Conservation (phyloP, 2,329 filamentous ascomycete species). For the Trichothecium roseum region DNA sequence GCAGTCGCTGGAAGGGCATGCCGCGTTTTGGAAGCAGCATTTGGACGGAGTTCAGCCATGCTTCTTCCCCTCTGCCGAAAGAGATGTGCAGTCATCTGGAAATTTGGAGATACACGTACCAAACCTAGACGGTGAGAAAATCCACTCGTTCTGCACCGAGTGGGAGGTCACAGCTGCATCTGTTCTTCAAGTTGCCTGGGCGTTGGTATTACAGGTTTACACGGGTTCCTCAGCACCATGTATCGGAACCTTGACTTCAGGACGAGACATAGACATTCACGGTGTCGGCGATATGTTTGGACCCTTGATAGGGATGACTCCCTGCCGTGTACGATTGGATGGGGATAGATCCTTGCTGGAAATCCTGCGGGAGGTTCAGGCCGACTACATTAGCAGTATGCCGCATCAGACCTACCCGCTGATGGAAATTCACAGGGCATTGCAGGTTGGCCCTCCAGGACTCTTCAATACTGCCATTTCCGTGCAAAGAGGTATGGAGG, state of each 20-base stretch:
- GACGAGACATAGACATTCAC: constrained; percentile 6
- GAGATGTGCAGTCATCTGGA: background rate
- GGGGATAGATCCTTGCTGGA: background rate
- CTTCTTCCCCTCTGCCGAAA: background rate
- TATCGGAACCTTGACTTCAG: constrained; percentile 7
- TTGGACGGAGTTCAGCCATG: background rate
- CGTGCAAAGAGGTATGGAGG: background rate
- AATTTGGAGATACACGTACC: background rate
- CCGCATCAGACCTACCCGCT: constrained; percentile 6
- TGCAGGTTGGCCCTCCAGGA: constrained; percentile 1
- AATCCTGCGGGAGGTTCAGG: background rate
- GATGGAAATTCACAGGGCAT: constrained; percentile 5
- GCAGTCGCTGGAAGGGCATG: background rate
- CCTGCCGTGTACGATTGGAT: constrained; percentile 3
- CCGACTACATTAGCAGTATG: constrained; percentile 5
- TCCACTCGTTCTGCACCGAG: constrained; percentile 2
- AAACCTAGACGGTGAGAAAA: background rate
- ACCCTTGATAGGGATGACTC: constrained; percentile 5
- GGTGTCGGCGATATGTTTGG: constrained; percentile 5
- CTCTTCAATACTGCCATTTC: constrained; percentile 9
- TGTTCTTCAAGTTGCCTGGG: constrained; percentile 2
- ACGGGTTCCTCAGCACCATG: constrained; percentile 2
- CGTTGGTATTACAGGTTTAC: constrained; percentile 1
- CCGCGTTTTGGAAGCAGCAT: background rate
- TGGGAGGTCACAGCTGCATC: constrained; percentile 4